Percentiles rank a stretch among this genome's conserved stretches.
Evolutionary conservation across 2,329 filamentous ascomycete genomes (phyloP).

Genomic region (Blastomyces parvus): DNA sequence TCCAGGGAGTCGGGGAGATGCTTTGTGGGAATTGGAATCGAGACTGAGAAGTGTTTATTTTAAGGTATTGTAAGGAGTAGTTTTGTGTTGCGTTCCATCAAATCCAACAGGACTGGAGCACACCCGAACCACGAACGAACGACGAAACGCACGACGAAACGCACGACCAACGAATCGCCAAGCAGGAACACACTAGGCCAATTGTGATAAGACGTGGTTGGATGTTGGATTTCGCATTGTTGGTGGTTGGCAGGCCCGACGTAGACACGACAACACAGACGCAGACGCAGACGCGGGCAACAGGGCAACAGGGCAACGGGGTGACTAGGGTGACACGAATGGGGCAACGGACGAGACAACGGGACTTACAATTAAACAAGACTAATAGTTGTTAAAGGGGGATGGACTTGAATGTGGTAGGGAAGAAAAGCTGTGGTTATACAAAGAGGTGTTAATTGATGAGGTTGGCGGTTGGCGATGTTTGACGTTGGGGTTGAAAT

Average conservation of each 20-base stretch:
- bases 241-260: background rate
- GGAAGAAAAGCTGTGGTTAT: background rate
- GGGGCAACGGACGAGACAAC: background rate
- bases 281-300: too few species aligned
- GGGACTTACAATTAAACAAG: constrained; percentile 2
- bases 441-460: background rate
- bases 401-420: background rate
- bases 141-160: too few species aligned
- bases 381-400: background rate
- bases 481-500: background rate
- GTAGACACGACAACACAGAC: background rate
- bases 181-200: background rate
- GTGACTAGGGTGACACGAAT: too few species aligned
- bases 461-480: background rate
- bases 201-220: background rate
- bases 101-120: background rate
- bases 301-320: too few species aligned
- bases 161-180: too few species aligned
- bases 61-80: background rate
- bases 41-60: background rate
- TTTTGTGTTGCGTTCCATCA: constrained; percentile 2
- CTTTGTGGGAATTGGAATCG: background rate
- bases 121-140: background rate
- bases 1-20: background rate
- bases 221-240: background rate